Evolutionary conservation across 2,329 filamentous ascomycete species (phyloP).

Genomic region (Diaporthe eres): DNA sequence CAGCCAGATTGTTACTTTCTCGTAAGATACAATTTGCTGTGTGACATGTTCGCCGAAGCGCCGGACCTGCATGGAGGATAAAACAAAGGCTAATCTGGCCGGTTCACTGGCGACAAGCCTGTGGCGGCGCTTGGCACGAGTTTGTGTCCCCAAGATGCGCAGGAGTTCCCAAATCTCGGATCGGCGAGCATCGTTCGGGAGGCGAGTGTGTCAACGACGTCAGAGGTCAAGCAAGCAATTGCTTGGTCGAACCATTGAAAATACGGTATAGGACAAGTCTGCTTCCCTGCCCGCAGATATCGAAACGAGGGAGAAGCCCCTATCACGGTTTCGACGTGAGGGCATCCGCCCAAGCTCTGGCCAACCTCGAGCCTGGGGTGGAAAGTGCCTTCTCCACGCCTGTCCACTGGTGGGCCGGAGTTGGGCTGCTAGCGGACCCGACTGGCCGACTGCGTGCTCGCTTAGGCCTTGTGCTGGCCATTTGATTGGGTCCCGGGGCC

Average conservation of each 20-base stretch:
- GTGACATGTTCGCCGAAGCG: conserved; percentile 27
- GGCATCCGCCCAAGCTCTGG: conserved; percentile 5
- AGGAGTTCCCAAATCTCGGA: conserved; percentile 25
- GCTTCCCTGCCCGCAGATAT: conserved; percentile 9
- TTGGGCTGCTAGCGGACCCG: neutral
- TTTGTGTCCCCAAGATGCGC: neutral
- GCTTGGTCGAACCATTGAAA: conserved; percentile 16
- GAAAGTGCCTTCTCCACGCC: neutral
- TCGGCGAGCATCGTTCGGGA: conserved; percentile 3
- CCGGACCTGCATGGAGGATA: neutral
- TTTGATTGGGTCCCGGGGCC: conserved; percentile 7
- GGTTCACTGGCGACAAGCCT: neutral
- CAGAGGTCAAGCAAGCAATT: conserved; percentile 12
- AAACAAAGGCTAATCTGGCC: conserved; percentile 8
- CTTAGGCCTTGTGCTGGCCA: neutral
- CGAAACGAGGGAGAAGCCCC: conserved; percentile 21
- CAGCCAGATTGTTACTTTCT: neutral
- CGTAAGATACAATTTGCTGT: neutral
- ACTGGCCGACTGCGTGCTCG: conserved; percentile 1
- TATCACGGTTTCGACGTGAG: conserved; percentile 30
- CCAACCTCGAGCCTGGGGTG: conserved; percentile 16
- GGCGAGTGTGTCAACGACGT: conserved; percentile 28
- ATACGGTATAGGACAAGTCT: neutral
- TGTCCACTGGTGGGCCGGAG: neutral
- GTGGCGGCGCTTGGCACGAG: conserved; percentile 22